Base-by-base conservation (phyloP, 495 filamentous ascomycete genomes). In the Neurospora intermedia region DNA sequence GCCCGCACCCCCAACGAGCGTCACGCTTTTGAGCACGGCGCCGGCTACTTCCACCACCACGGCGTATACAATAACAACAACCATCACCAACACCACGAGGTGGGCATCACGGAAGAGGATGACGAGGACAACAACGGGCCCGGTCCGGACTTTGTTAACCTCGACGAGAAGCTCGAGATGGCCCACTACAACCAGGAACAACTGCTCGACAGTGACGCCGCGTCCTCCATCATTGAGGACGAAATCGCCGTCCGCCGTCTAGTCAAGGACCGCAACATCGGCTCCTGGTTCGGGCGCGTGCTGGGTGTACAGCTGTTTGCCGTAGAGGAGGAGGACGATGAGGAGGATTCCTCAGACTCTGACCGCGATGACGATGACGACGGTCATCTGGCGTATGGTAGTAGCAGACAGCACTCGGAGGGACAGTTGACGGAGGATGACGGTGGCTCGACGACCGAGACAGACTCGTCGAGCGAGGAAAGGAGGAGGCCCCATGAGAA, bases 251-350 rank as follows among this genome's bases (percentile, higher is more conserved):
- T 89, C 6, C 84, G 85, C 71, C 79, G 84, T 72, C 77, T 91
- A 18, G 85, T 89, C 31, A 80, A 85, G 71, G 84, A 88, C 73
- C 86, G 86, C n/a, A 88, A 87, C 59, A 81, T 94, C n/a, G 91
- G 91, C 0, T 86, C 88, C 11, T 93, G 91, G 89, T 85, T 97
- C 75, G 92, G 92, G 75, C 85, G 87, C 69, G 76, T 94, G 73
- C 87, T 94, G 45, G 90, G 90, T 8, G 94, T 93, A 87, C 91
- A 89, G 18, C 80, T 96, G 20, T 95, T 96, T 80, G 88, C 90
- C 9, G 90, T 93, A 11, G 83, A 89, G 71, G 84, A 89, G 71
- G 84, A 88, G 78, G 85, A 84, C 73, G 83, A 85, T 31, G 87
- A 89, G 71, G 84, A 87, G 69, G 80, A 66, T 10, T 66, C 27